Base-by-base conservation (phyloP, 148 eudicot genomes). In the Heliosperma pusillum region DNA sequence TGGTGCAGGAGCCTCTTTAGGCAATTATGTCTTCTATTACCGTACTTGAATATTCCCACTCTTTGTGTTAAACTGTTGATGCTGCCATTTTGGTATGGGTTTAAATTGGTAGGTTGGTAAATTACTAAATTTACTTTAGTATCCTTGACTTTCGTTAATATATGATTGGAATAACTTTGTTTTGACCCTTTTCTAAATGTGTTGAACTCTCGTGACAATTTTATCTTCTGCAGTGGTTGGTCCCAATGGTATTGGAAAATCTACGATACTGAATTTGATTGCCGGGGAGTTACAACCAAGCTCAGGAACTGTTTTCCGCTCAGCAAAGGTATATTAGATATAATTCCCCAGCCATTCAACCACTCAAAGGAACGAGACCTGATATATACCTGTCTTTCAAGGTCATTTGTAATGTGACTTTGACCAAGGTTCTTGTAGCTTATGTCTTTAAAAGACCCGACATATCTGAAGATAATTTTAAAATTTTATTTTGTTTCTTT, bases 301-400 rank as follows among this genome's bases (percentile, higher is more conserved):
- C 86, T 92, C 99, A 22, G 99, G 99, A 76, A 96, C 99, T 73
- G 97, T 96, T 73, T 96, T 92, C 85, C 91, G 99, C 27, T 96
- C 99, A 12, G 94, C 99, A 21, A 96, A 96, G 99, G 99, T 96
- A 82, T 64, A 5, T 71, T 17, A 25, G 27, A 52, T 22, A 59
- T 20, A 20, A 24, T 20, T 20, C 25, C 63, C 10, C 3, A 3
- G 10, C 63, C 63, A 19, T 19, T 19, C 8, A 3, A 7, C 44
- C 10, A 27, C 2, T 13, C 10, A 66, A 33, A 33, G 72, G 50
- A 50, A 61, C 36, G 33, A 22, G 6, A 60, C 27, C 64, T 17
- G 29, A n/a, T 61, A 59, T 52, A 22, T 45, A 10, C 50, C 44
- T 7, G 5, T 56, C 45, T 75, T 5, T 36, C 69, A 66, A 66